Evolutionary conservation across 2,329 filamentous ascomycete species (phyloP), one percentile per base, ranked within the genome.

Genomic region (Apiospora saccharicola): DNA sequence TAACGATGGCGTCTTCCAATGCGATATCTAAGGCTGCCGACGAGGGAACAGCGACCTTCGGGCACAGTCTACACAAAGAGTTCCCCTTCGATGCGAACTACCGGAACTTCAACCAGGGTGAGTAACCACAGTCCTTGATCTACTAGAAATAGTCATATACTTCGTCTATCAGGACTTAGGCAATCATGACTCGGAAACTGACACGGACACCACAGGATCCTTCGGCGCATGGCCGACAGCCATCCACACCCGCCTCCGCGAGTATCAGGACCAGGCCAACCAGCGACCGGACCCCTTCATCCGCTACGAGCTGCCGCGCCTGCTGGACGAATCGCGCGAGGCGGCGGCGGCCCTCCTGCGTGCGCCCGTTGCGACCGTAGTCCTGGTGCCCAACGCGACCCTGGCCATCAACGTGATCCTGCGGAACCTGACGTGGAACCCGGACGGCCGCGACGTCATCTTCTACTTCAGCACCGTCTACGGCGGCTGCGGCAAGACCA

Each of bases 381-480:
- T 97, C 0, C 92, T 97, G 75, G 90, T 97, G 0, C 85, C 89
- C 72, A 98, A 98, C 80, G 94, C 95, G 16, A 97, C 94, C 0
- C 91, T 89, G 0, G 94, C 90, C 34, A 83, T 95, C 67, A 96
- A 96, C 82, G 93, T 91, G 0, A 89, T 97, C 6, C 87, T 98
- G n/a, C 90, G 92, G 57, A 95, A 93, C 79, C 81, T 98, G 2
- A 78, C 80, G 1, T 97, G 91, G 87, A 81, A 89, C 49, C 80
- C 85, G 0, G 91, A 92, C 73, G 92, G 95, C 73, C 89, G 90
- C 34, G 95, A 98, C 79, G 90, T 92, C 74, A 93, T 97, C 74
- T 77, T 97, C 64, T 92, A 91, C 81, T 97, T 98, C 79, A 88
- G 88, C 49, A 94, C 93, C 53, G 88, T 95, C 70, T 98, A 98